A percentile compares a stretch with the other conserved stretches of the same genome.
These are phyloP conservation scores for Sporisorium exsertum DNA, from an alignment of 1,284 basidiomycete species.

Conservation along the genomic window DNA sequence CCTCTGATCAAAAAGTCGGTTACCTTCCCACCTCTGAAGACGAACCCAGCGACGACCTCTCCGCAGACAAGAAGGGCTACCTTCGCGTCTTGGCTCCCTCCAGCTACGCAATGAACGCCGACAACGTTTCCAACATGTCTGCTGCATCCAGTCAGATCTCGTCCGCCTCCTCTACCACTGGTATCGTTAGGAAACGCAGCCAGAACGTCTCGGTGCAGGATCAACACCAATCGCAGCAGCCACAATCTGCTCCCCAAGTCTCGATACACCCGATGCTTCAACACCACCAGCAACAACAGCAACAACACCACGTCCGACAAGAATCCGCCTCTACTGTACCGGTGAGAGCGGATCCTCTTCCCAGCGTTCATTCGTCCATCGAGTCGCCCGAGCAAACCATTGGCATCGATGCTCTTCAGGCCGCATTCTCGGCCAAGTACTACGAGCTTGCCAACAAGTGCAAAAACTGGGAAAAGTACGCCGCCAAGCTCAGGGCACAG, in stretches of 20 bases:
- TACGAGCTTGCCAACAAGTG: slow-evolving; percentile 60
- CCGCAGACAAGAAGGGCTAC: slow-evolving; percentile 21
- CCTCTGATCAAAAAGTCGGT: slow-evolving; percentile 42
- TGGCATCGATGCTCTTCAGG: slow-evolving; percentile 55
- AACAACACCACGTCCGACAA: slow-evolving; percentile 6
- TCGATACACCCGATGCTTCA: slow-evolving; percentile 17
- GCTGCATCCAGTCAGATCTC: slow-evolving; percentile 34
- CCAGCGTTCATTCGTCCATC: slow-evolving; percentile 19
- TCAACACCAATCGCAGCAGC: slow-evolving; percentile 7
- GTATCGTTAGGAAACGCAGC: slow-evolving; percentile 26
- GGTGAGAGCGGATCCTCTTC: slow-evolving; percentile 1
- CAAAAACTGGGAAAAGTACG: slow-evolving; percentile 62
- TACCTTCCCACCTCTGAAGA: slow-evolving; percentile 17
- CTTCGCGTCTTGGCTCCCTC: slow-evolving; percentile 30
- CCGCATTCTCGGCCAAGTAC: slow-evolving; percentile 57
- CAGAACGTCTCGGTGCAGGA: slow-evolving; percentile 28
- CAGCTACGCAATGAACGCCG: slow-evolving; percentile 33
- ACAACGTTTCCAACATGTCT: slow-evolving; percentile 40
- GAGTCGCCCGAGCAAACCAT: slow-evolving; percentile 31
- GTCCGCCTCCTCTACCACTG: slow-evolving; percentile 35
- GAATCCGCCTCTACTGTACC: slow-evolving; percentile 5
- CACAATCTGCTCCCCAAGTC: slow-evolving; percentile 12
- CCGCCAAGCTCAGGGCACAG: slow-evolving; percentile 59
- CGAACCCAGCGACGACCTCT: slow-evolving; percentile 9
- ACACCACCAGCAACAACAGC: slow-evolving; percentile 25